These are phyloP conservation scores for Isabelozyma heimii DNA, from an alignment of 805 yeast species.

Conservation along the genomic window DNA sequence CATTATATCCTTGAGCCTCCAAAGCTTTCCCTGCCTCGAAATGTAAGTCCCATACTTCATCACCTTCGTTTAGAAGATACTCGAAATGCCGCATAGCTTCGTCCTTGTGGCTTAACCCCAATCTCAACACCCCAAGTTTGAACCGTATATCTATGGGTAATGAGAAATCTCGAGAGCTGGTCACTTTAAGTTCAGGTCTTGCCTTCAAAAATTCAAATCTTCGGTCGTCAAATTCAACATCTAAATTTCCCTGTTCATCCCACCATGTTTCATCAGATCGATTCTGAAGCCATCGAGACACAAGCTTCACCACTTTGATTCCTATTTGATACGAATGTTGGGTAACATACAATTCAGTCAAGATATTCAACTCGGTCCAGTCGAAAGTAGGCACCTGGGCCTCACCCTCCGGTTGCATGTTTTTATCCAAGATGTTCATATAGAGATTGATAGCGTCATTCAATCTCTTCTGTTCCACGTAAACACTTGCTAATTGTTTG, in stretches of 20 bases:
- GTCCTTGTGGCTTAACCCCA: constrained; percentile 56
- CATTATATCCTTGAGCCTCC: constrained; percentile 63
- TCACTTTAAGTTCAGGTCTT: constrained; percentile 6
- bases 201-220: constrained; percentile 34
- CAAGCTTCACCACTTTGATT: constrained; percentile 60
- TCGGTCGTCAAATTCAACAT: constrained; percentile 80
- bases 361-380: constrained; percentile 86
- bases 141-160: constrained; percentile 87
- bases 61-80: constrained; percentile 53
- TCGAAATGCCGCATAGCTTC: constrained; percentile 76
- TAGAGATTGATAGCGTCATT: constrained; percentile 76
- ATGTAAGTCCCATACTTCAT: constrained; percentile 69
- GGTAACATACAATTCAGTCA: constrained; percentile 75
- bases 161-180: constrained; percentile 20
- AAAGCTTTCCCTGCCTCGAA: constrained; percentile 73
- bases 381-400: constrained; percentile 54
- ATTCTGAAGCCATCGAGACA: constrained; percentile 79
- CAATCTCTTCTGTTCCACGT: constrained; percentile 55
- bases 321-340: constrained; percentile 65
- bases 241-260: constrained; percentile 58
- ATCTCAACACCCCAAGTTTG: constrained; percentile 72
- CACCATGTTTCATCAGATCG: constrained; percentile 66
- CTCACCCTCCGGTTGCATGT: constrained; percentile 36
- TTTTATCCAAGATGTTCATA: constrained; percentile 58
- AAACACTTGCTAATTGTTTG: constrained; percentile 54